Conservation (phyloP, 306 rosid species). For the Biancaea sappan region DNA sequence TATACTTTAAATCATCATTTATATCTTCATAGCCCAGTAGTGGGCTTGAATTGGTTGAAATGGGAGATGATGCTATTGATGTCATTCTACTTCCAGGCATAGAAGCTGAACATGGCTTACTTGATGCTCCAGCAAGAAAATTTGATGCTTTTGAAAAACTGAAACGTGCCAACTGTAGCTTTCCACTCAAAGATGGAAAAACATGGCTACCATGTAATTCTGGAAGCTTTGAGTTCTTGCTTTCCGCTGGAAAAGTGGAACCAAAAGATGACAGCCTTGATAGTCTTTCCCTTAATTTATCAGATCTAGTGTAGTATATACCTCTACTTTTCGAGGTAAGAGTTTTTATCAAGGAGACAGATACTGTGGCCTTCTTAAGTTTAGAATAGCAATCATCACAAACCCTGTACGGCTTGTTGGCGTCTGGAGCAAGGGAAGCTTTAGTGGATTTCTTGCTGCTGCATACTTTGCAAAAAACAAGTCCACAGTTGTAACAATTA, state of each 20-base stretch:
- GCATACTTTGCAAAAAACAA: slow-evolving; percentile 88
- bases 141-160: slow-evolving; percentile 36
- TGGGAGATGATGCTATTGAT: slow-evolving; percentile 60
- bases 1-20: slow-evolving; percentile 42
- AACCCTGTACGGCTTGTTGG: slow-evolving; percentile 76
- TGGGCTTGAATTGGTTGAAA: slow-evolving; percentile 49
- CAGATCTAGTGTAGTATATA: slow-evolving; percentile 39
- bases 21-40: slow-evolving; percentile 41
- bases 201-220: slow-evolving; percentile 38
- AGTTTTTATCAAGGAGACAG: slow-evolving; percentile 45
- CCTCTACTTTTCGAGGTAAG: slow-evolving; percentile 48
- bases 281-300: slow-evolving; percentile 56
- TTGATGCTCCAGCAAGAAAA: slow-evolving; percentile 31
- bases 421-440: slow-evolving; percentile 87
- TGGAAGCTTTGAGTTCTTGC: slow-evolving; percentile 46
- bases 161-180: slow-evolving; percentile 30
- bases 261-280: slow-evolving; percentile 82
- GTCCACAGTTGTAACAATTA: too few relatives aligned
- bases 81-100: slow-evolving; percentile 44
- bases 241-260: slow-evolving; percentile 53
- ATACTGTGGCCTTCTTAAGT: slow-evolving; percentile 61
- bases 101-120: slow-evolving; percentile 39
- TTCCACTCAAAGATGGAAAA: slow-evolving; percentile 46
- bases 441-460: slow-evolving; percentile 73
- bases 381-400: slow-evolving; percentile 77